Evolutionary conservation across 208 protist genomes (phyloP).

Genomic region (Acanthamoeba lenticulata): DNA sequence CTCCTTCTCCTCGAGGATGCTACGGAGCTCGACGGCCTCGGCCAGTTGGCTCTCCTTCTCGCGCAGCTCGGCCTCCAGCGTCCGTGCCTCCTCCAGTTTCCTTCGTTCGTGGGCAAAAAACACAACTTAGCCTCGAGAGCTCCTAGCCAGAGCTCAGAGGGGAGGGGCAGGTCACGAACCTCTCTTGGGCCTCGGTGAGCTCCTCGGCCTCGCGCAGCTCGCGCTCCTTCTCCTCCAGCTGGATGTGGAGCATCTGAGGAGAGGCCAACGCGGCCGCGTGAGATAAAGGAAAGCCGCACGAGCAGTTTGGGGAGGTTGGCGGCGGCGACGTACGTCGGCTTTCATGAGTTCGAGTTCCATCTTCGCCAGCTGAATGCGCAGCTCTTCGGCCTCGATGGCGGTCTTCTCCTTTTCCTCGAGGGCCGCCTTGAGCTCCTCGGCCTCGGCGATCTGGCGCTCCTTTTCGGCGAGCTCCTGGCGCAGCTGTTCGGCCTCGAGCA

Average conservation of each 20-base stretch:
- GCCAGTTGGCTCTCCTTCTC: background rate
- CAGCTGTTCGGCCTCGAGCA: constrained; percentile 23
- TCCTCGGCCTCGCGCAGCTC: constrained; percentile 23
- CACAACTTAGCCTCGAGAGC: background rate
- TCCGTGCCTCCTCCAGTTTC: background rate
- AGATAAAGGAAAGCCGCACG: background rate
- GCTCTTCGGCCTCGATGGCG: constrained; percentile 3
- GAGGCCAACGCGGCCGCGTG: background rate
- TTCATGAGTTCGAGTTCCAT: constrained; percentile 47
- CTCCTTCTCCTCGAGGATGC: constrained; percentile 14
- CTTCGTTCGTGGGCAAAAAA: constrained; percentile 42
- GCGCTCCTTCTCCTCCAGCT: constrained; percentile 22
- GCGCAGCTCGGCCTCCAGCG: background rate
- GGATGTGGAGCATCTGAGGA: background rate
- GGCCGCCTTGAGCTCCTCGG: background rate
- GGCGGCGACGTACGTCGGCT: background rate
- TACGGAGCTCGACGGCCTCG: background rate
- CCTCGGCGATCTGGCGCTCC: constrained; percentile 38
- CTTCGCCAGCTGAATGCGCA: background rate
- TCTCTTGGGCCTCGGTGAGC: background rate
- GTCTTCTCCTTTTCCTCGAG: constrained; percentile 16
- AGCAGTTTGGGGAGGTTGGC: background rate
- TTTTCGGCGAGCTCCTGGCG: background rate
- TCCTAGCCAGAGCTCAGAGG: background rate
- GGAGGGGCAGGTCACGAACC: background rate